Conservation (phyloP, 768 basidiomycete species). For the Agaricus subrufescens region DNA sequence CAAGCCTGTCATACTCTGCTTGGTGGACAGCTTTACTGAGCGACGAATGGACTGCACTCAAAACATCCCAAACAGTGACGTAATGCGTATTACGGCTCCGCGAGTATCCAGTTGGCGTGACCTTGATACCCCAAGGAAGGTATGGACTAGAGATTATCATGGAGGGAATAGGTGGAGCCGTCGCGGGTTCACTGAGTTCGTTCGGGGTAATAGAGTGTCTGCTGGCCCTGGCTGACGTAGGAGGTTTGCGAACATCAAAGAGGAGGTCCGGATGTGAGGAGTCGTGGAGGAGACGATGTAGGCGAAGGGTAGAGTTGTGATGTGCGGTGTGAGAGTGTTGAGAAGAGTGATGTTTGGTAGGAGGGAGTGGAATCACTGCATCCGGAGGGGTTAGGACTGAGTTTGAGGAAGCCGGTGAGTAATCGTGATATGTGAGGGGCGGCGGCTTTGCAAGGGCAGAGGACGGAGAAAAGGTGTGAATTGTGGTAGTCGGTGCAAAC, state of each 20-base stretch:
- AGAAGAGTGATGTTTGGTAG: background rate
- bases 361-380: background rate
- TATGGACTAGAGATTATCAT: conserved; percentile 1
- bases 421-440: background rate
- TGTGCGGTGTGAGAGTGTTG: background rate
- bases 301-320: background rate
- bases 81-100: background rate
- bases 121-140: conserved; percentile 7
- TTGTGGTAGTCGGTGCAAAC: background rate
- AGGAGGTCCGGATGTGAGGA: conserved; percentile 1
- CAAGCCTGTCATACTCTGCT: conserved; percentile 1
- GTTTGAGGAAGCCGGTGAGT: conserved; percentile 4
- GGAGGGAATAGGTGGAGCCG: background rate
- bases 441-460: background rate
- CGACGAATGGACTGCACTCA: conserved; percentile 1
- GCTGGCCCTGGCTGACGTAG: background rate
- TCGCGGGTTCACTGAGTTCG: conserved; percentile 2
- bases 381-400: conserved; percentile 6
- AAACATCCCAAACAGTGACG: conserved; percentile 8
- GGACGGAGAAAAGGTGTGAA: background rate
- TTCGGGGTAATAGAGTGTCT: background rate
- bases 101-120: conserved; percentile 3
- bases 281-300: conserved; percentile 1
- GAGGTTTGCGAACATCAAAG: conserved; percentile 1
- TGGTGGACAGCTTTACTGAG: background rate